Evolutionary conservation across 148 eudicot species (phyloP).

Genomic region (Rhododendron molle): DNA sequence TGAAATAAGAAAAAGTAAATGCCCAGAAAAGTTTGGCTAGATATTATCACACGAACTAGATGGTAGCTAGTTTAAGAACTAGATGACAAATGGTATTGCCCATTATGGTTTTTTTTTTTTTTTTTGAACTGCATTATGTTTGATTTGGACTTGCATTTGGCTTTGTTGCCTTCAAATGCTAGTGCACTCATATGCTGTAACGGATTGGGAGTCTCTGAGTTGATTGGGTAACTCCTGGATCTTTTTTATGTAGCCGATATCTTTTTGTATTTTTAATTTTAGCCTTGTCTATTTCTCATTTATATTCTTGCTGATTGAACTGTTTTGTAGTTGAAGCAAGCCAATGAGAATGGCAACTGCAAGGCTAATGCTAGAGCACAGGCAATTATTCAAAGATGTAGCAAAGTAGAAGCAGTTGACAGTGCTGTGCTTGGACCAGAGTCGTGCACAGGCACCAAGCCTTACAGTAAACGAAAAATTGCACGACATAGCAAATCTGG

Average conservation of each 20-base stretch:
- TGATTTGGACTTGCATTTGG: conserved; percentile 1
- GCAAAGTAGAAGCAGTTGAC: conserved; percentile 4
- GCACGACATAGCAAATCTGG: conserved; percentile 13
- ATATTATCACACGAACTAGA: background rate
- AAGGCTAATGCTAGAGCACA: background rate
- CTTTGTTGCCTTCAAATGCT: background rate
- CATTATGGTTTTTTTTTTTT: background rate
- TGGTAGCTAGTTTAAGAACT: background rate
- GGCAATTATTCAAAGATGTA: conserved; percentile 2
- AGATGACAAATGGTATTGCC: background rate
- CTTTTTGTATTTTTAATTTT: background rate
- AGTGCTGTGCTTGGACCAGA: conserved; percentile 3
- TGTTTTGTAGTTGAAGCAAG: conserved; percentile 16
- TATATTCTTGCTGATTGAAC: background rate
- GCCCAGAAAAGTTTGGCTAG: background rate
- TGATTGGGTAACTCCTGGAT: background rate
- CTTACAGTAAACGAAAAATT: conserved; percentile 2
- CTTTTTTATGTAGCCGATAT: background rate
- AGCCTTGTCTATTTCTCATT: background rate
- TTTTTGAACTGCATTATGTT: background rate
- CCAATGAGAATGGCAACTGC: background rate
- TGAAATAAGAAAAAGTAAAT: background rate
- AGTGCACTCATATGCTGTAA: background rate
- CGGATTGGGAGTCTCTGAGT: background rate
- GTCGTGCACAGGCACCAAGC: background rate